phyloP scores from a whole-genome alignment of 805 yeast genomes.

The Candida verbasci region DNA sequence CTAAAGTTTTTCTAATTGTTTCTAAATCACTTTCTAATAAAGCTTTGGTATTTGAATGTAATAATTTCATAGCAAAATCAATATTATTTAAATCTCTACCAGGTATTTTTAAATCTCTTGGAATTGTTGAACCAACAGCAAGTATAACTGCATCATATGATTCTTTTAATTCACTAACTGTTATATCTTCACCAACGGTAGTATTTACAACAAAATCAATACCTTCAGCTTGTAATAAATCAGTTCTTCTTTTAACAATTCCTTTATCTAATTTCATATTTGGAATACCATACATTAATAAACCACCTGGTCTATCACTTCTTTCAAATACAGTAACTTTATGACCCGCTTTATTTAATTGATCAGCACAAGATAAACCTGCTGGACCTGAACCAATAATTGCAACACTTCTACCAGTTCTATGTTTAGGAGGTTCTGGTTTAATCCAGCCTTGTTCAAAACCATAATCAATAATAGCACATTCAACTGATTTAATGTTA shows the following conservation, averaged over 20 bases:
- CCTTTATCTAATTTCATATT: constrained; percentile 96
- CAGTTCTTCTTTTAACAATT: constrained; percentile 89
- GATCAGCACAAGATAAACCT: constrained; percentile 96
- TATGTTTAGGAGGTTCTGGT: constrained; percentile 70
- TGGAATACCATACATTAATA: constrained; percentile 98
- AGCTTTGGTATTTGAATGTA: constrained; percentile 83
- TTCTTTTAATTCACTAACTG: constrained; percentile 62
- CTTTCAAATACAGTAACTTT: constrained; percentile 88
- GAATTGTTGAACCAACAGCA: constrained; percentile 94
- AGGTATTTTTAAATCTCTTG: constrained; percentile 91
- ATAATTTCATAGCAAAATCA: constrained; percentile 90
- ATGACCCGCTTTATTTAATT: constrained; percentile 95
- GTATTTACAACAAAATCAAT: constrained; percentile 70
- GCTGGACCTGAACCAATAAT: constrained; percentile 96
- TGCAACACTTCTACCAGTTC: constrained; percentile 86
- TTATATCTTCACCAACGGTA: constrained; percentile 79
- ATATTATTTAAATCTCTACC: constrained; percentile 89
- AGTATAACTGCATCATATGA: constrained; percentile 79
- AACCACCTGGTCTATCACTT: constrained; percentile 93
- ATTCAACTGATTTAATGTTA: constrained; percentile 92
- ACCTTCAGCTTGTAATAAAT: constrained; percentile 87
- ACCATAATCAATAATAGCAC: constrained; percentile 94
- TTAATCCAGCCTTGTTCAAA: constrained; percentile 95
- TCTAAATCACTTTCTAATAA: constrained; percentile 77
- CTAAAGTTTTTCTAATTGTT: constrained; percentile 63